Conservation (phyloP, 306 rosid genomes). For the Cucumis hystrix region DNA sequence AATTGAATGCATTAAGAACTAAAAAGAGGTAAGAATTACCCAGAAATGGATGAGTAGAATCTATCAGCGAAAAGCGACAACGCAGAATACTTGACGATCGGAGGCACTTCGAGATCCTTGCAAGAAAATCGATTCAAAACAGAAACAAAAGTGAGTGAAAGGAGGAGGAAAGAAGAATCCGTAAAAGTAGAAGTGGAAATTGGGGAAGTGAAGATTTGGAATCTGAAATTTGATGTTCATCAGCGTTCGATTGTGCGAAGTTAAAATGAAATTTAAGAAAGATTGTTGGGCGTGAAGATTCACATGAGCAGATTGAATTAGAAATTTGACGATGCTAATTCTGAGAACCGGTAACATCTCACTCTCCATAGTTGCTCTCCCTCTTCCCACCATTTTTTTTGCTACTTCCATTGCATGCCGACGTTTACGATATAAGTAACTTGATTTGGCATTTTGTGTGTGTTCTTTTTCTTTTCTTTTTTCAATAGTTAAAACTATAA, state of each 20-base stretch:
- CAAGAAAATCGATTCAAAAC: background rate
- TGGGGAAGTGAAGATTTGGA: background rate
- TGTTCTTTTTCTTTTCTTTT: too few relatives aligned
- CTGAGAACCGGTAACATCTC: constrained; percentile 22
- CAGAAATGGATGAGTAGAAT: constrained; percentile 34
- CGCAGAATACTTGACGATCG: constrained; percentile 62
- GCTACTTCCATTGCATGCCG: background rate
- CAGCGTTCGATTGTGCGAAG: background rate
- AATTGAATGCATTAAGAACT: background rate
- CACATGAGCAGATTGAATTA: constrained; percentile 53
- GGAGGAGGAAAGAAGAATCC: too few relatives aligned
- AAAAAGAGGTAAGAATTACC: constrained; percentile 13
- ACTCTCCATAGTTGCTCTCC: constrained; percentile 6
- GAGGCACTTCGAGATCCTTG: constrained; percentile 39
- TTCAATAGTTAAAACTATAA: too few relatives aligned
- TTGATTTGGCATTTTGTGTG: too few relatives aligned
- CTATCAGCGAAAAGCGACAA: constrained; percentile 57
- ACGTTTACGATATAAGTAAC: background rate
- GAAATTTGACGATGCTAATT: constrained; percentile 29
- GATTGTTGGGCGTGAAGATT: background rate
- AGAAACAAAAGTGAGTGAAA: background rate
- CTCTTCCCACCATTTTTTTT: background rate
- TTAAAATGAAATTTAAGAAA: background rate
- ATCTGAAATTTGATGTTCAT: background rate
- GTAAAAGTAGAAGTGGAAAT: background rate